Percentiles rank a stretch among this genome's conserved stretches.
Conservation (phyloP, 805 yeast species). For the Candida ipomoeae region DNA sequence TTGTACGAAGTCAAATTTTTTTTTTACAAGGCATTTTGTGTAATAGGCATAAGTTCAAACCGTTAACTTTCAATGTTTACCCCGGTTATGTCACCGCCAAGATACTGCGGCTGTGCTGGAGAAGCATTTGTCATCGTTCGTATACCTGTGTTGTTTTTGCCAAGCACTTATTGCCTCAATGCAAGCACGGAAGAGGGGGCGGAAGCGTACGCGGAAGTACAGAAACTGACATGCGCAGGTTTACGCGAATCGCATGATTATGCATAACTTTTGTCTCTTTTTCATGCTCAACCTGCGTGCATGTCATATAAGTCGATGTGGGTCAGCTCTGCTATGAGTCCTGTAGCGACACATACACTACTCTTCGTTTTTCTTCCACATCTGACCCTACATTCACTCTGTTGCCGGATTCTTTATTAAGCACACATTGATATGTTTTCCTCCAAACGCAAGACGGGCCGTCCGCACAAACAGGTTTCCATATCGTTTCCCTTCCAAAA, state of each 20-base stretch:
- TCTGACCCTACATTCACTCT: not conserved
- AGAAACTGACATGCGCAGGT: not conserved
- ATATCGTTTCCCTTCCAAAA: constrained; percentile 3
- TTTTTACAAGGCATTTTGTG: not conserved
- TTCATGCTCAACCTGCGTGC: not conserved
- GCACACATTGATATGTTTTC: not conserved
- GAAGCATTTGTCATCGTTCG: not conserved
- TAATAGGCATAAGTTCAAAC: too few relatives aligned
- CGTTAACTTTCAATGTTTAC: not conserved
- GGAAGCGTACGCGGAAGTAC: not conserved
- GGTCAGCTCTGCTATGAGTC: not conserved
- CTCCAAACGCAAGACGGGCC: not conserved
- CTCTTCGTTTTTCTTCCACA: not conserved
- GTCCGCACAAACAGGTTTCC: not conserved
- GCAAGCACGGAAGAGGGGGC: not conserved
- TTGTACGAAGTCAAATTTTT: not conserved
- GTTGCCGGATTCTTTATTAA: not conserved
- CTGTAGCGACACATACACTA: not conserved
- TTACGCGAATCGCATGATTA: not conserved
- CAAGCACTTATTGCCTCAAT: not conserved
- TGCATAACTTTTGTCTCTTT: constrained; percentile 1
- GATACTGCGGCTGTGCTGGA: not conserved
- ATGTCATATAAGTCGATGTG: not conserved
- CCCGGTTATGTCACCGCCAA: too few relatives aligned
- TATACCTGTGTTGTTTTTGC: not conserved